These are phyloP conservation scores for Vickermania ingenoplastis DNA, from an alignment of 208 protist genomes.

Conservation along the genomic window DNA sequence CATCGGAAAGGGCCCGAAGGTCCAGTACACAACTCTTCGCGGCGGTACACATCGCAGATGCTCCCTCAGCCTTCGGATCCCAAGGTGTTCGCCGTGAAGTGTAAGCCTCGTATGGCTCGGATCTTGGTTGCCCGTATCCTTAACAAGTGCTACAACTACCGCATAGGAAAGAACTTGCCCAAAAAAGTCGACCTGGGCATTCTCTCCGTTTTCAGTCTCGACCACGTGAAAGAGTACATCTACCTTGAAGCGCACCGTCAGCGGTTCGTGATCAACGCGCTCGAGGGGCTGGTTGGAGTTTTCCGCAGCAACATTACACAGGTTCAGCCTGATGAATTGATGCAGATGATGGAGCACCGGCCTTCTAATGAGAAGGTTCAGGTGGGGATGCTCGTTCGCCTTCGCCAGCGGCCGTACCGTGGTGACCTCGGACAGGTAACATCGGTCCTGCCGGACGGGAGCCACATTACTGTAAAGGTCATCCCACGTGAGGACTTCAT, in stretches of 20 bases:
- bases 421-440: conserved; percentile 77
- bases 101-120: conserved; percentile 71
- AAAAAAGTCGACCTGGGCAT: conserved; percentile 80
- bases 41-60: conserved; percentile 59
- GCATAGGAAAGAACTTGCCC: conserved; percentile 73
- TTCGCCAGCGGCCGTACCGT: conserved; percentile 78
- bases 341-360: conserved; percentile 85
- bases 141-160: conserved; percentile 88
- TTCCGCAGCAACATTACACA: conserved; percentile 82
- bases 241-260: conserved; percentile 88
- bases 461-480: conserved; percentile 65
- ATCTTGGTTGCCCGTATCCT: conserved; percentile 83
- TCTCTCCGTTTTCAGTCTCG: conserved; percentile 86
- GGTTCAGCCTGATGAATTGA: conserved; percentile 75
- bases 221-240: conserved; percentile 90
- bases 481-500: conserved; percentile 84
- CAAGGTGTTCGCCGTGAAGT: conserved; percentile 87
- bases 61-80: conserved; percentile 71
- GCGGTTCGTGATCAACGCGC: conserved; percentile 79
- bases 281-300: conserved; percentile 78
- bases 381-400: conserved; percentile 71
- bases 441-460: conserved; percentile 35
- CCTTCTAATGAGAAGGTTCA: conserved; percentile 51
- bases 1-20: conserved; percentile 8
- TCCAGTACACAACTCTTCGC: too few species aligned